Percentiles rank a stretch among this genome's conserved stretches.
These are phyloP conservation scores for Gloeophyllum trabeum DNA, from an alignment of 768 basidiomycete species.

Conservation along the genomic window DNA sequence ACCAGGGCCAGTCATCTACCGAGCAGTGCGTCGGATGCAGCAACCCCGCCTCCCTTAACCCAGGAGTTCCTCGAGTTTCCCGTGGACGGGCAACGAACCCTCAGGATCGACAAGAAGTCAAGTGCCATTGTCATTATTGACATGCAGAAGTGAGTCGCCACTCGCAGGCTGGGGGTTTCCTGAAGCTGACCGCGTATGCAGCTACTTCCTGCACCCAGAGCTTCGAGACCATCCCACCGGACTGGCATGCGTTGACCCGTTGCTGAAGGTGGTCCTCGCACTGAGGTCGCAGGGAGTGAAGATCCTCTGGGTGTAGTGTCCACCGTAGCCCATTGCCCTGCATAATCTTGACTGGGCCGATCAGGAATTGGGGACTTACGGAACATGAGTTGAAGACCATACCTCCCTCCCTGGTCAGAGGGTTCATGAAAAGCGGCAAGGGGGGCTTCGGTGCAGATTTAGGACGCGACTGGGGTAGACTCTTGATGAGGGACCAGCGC, in stretches of 20 bases:
- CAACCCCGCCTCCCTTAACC: slow-evolving; percentile 18
- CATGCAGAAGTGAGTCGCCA: slow-evolving; percentile 53
- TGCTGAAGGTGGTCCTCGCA: slow-evolving; percentile 34
- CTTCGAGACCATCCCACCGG: slow-evolving; percentile 43
- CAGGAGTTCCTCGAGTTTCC: slow-evolving; percentile 38
- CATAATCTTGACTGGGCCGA: background rate
- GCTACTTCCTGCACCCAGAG: slow-evolving; percentile 58
- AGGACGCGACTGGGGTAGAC: slow-evolving; percentile 39
- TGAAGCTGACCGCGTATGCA: slow-evolving; percentile 12
- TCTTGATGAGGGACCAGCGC: slow-evolving; percentile 44
- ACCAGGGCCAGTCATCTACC: slow-evolving; percentile 34
- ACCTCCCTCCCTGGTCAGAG: slow-evolving; percentile 46
- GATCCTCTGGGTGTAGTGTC: slow-evolving; percentile 52
- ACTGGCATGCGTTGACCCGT: slow-evolving; percentile 43
- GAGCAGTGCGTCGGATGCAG: slow-evolving; percentile 9
- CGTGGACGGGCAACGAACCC: slow-evolving; percentile 37
- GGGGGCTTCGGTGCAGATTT: slow-evolving; percentile 26
- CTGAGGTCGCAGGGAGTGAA: slow-evolving; percentile 39
- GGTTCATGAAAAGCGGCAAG: slow-evolving; percentile 35
- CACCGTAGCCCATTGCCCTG: background rate
- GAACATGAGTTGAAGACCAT: slow-evolving; percentile 49
- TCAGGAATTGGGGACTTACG: slow-evolving; percentile 65
- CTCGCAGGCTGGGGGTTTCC: background rate
- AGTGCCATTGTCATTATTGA: slow-evolving; percentile 56
- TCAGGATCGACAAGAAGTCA: slow-evolving; percentile 36